A percentile compares a stretch with the other conserved stretches of the same genome.
These are phyloP conservation scores for Coniochaeta hoffmannii DNA, from an alignment of 2,329 filamentous ascomycete species.

Conservation along the genomic window DNA sequence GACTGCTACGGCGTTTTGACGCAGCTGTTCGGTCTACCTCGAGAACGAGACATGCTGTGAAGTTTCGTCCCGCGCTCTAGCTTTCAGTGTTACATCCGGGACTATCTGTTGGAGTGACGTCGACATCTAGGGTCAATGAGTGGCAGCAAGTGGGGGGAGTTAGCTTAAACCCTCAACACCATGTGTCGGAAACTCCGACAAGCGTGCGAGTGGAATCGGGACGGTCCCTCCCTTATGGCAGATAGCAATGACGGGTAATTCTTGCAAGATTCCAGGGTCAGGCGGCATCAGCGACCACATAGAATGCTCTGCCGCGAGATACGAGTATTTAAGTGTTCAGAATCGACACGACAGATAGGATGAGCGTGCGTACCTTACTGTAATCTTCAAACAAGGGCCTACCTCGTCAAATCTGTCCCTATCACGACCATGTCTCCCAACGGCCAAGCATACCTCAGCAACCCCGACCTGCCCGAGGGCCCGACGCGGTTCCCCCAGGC, in stretches of 20 bases:
- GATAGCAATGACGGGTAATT: no score
- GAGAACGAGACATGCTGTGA: background rate
- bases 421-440: constrained; percentile 22
- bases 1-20: background rate
- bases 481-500: constrained; percentile 26
- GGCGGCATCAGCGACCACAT: background rate
- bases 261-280: background rate
- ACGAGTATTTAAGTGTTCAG: background rate
- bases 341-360: no score
- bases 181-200: background rate
- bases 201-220: background rate
- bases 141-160: no score
- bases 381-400: no score
- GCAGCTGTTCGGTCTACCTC: background rate
- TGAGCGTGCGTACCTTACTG: no score
- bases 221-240: background rate
- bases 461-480: constrained; percentile 19
- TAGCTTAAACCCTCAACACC: background rate
- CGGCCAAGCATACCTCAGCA: constrained; percentile 24
- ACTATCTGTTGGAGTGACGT: no score
- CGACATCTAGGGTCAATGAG: no score
- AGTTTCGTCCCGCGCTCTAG: background rate
- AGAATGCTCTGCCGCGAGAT: background rate
- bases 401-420: background rate
- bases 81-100: no score